These are phyloP conservation scores for Aspergillus panamensis DNA, from an alignment of 495 filamentous ascomycete genomes.

Conservation along the genomic window DNA sequence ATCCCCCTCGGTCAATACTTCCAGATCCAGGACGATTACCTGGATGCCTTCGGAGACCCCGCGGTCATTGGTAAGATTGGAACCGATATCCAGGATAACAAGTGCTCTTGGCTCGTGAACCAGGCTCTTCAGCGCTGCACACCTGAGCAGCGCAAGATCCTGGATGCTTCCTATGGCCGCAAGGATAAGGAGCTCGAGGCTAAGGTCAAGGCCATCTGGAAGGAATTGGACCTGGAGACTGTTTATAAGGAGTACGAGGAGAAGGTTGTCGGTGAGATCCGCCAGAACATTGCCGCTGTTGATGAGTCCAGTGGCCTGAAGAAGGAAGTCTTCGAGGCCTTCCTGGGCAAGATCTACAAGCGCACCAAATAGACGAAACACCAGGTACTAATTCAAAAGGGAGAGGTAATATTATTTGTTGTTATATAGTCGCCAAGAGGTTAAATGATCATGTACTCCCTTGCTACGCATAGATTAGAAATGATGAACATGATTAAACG, in stretches of 20 bases:
- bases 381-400: conserved; percentile 6
- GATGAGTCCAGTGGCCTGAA: conserved; percentile 85
- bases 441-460: conserved; percentile 2
- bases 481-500: conserved; percentile 1
- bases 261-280: conserved; percentile 69
- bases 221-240: conserved; percentile 76
- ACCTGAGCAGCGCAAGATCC: conserved; percentile 75
- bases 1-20: conserved; percentile 99
- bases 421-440: neutral
- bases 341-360: conserved; percentile 96
- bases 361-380: conserved; percentile 66
- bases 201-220: conserved; percentile 80
- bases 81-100: conserved; percentile 98
- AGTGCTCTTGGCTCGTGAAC: conserved; percentile 97
- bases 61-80: conserved; percentile 97
- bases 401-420: conserved; percentile 1
- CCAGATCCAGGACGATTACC: conserved; percentile 97
- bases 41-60: conserved; percentile 93
- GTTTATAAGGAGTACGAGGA: conserved; percentile 88
- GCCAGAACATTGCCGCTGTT: conserved; percentile 67
- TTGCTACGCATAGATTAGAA: conserved; percentile 9
- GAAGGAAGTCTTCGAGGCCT: conserved; percentile 83
- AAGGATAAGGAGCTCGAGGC: conserved; percentile 79
- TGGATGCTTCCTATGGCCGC: conserved; percentile 80
- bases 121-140: conserved; percentile 76